Conservation (phyloP, 768 basidiomycete genomes). For the Boletus bicolor region DNA sequence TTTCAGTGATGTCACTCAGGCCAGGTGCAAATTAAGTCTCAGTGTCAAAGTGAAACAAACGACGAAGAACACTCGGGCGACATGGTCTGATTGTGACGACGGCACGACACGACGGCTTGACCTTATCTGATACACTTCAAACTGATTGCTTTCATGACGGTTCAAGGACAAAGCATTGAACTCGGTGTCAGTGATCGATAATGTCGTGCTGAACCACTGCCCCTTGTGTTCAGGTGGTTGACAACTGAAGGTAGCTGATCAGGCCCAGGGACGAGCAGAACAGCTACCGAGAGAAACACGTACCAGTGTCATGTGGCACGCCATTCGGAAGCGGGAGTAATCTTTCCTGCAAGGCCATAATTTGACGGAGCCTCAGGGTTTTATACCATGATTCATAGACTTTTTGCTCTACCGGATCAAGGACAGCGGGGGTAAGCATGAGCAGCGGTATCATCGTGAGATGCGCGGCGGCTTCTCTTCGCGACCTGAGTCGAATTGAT, state of each 20-base stretch:
- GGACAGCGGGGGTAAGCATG: background rate
- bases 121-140: no score
- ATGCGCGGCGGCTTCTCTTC: slow-evolving; percentile 11
- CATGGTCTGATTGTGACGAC: no score
- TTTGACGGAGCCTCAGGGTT: background rate
- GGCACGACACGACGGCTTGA: no score
- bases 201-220: background rate
- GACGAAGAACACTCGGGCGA: no score
- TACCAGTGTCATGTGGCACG: no score
- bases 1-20: no score
- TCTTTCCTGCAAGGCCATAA: background rate
- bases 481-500: slow-evolving; percentile 8
- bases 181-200: background rate
- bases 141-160: background rate
- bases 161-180: background rate
- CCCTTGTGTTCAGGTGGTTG: background rate
- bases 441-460: no score
- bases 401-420: background rate
- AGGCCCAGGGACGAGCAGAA: background rate
- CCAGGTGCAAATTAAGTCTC: no score
- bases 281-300: background rate
- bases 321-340: background rate
- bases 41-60: no score
- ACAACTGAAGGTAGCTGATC: background rate
- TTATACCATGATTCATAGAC: background rate